Conservation (phyloP, 371 early-diverging fungal genomes). For the Mucor circinelloides region DNA sequence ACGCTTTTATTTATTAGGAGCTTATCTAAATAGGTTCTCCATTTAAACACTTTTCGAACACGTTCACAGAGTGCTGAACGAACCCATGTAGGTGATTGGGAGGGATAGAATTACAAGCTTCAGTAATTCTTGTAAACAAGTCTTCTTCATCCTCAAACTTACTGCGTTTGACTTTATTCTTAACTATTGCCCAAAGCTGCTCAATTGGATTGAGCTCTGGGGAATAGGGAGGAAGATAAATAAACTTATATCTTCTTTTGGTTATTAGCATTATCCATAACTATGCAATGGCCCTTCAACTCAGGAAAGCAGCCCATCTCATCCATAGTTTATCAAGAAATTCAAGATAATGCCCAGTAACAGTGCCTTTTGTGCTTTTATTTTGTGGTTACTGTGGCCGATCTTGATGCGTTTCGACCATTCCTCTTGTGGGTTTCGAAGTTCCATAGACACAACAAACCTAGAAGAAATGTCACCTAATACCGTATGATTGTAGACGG, state of each 20-base stretch:
- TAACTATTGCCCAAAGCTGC: slow-evolving; percentile 27
- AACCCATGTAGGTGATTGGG: slow-evolving; percentile 18
- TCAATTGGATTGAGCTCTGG: slow-evolving; percentile 18
- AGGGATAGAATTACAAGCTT: slow-evolving; percentile 19
- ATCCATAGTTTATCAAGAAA: too few relatives aligned
- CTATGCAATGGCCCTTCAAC: slow-evolving; percentile 7
- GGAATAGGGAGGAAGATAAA: slow-evolving; percentile 13
- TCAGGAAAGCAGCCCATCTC: too few relatives aligned
- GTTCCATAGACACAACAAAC: slow-evolving; percentile 9
- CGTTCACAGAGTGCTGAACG: slow-evolving; percentile 16
- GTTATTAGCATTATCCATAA: slow-evolving; percentile 21
- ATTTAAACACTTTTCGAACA: slow-evolving; percentile 19
- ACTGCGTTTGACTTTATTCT: slow-evolving; percentile 27
- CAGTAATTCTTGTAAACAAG: slow-evolving; percentile 15
- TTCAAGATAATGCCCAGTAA: too few relatives aligned
- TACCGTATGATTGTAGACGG: slow-evolving; percentile 10
- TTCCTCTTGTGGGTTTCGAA: too few relatives aligned
- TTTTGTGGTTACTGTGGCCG: too few relatives aligned
- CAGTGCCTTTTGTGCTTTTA: too few relatives aligned
- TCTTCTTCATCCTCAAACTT: slow-evolving; percentile 9
- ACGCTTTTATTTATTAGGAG: too few relatives aligned
- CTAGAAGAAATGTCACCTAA: slow-evolving; percentile 8
- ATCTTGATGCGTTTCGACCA: too few relatives aligned
- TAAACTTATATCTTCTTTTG: slow-evolving; percentile 9
- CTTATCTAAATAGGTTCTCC: too few relatives aligned